A percentile compares a stretch with the other conserved stretches of the same genome.
phyloP scores from a whole-genome alignment of 2,329 filamentous ascomycete genomes.

The Xylariomycetidae sp. region DNA sequence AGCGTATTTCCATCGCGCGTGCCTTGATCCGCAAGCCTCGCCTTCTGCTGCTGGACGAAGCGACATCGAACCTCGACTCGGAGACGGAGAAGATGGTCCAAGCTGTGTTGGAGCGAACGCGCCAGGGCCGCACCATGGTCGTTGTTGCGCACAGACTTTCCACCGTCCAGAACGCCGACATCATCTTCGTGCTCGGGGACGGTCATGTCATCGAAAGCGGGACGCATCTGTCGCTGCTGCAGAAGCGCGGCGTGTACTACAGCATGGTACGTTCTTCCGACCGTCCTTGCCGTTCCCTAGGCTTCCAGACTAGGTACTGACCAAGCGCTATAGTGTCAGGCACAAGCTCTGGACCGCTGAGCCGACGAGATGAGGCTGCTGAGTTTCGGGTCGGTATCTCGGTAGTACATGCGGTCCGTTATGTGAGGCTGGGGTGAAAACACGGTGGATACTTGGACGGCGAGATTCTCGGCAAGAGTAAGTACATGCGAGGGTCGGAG shows the following conservation, averaged over 20 bases:
- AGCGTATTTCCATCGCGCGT: constrained; percentile 65
- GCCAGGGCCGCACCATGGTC: constrained; percentile 58
- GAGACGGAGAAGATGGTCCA: constrained; percentile 51
- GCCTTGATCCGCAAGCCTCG: constrained; percentile 60
- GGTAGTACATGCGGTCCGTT: too few species aligned
- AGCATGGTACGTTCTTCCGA: constrained; percentile 43
- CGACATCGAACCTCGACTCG: constrained; percentile 62
- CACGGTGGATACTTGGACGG: too few species aligned
- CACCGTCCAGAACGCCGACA: constrained; percentile 70
- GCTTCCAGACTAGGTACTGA: constrained; percentile 9
- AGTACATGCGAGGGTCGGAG: too few species aligned
- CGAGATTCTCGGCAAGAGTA: too few species aligned
- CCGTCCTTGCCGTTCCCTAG: constrained; percentile 1
- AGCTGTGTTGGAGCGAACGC: constrained; percentile 58
- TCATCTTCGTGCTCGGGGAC: constrained; percentile 70
- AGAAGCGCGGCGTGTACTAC: constrained; percentile 47
- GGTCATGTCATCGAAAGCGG: constrained; percentile 51
- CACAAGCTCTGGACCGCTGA: constrained; percentile 24
- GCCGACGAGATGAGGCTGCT: background rate
- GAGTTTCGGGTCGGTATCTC: constrained; percentile 6
- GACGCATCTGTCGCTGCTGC: constrained; percentile 43
- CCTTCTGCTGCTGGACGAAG: constrained; percentile 64
- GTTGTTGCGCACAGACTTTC: constrained; percentile 72
- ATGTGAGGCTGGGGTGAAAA: too few species aligned
- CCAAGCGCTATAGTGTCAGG: constrained; percentile 20